These are phyloP conservation scores for Candida silvicultrix DNA, from an alignment of 805 yeast genomes.

Conservation along the genomic window DNA sequence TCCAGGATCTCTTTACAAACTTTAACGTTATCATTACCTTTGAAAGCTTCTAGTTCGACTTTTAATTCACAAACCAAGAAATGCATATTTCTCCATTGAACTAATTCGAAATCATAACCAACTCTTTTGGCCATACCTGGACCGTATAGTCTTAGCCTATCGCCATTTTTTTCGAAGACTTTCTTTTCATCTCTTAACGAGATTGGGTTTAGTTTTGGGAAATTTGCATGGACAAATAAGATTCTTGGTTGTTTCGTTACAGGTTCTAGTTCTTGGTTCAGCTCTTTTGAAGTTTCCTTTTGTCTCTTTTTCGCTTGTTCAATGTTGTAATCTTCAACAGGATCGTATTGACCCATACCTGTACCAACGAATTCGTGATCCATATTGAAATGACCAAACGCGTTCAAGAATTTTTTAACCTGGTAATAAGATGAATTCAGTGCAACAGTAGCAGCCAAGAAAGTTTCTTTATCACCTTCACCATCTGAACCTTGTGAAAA, in stretches of 20 bases:
- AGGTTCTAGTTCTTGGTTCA: conserved; percentile 11
- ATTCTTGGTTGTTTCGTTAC: conserved; percentile 23
- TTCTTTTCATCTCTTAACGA: conserved; percentile 36
- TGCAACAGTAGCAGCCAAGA: conserved; percentile 53
- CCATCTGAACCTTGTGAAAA: conserved; percentile 51
- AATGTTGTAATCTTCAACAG: conserved; percentile 41
- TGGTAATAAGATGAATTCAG: conserved; percentile 52
- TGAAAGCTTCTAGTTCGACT: conserved; percentile 37
- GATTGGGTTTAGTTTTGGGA: conserved; percentile 64
- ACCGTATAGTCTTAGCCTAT: conserved; percentile 53
- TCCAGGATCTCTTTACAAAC: conserved; percentile 44
- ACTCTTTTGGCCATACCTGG: conserved; percentile 43
- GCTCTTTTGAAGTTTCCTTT: conserved; percentile 7
- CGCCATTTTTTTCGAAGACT: conserved; percentile 35
- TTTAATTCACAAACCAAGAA: conserved; percentile 46
- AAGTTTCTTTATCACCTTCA: conserved; percentile 57
- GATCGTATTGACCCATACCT: conserved; percentile 61
- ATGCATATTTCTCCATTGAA: conserved; percentile 55
- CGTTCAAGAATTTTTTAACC: conserved; percentile 48
- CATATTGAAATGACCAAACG: conserved; percentile 44
- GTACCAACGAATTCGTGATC: conserved; percentile 42
- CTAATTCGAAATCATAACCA: conserved; percentile 52
- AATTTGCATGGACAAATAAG: conserved; percentile 59
- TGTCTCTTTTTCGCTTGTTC: conserved; percentile 19
- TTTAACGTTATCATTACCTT: conserved; percentile 31